phyloP scores from a whole-genome alignment of 768 basidiomycete genomes.

The Phanerochaete sordida region DNA sequence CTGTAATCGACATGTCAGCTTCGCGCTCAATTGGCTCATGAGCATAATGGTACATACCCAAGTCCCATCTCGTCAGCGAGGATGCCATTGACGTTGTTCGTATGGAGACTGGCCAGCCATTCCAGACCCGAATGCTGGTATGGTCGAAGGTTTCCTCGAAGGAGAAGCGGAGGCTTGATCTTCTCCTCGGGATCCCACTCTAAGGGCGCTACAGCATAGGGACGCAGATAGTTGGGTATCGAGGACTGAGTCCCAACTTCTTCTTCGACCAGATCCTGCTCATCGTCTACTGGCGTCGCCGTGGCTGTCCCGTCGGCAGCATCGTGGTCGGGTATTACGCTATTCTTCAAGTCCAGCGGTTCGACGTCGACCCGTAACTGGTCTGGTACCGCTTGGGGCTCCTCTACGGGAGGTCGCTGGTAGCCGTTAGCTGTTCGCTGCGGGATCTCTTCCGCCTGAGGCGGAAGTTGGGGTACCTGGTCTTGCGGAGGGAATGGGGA shows the following conservation, averaged over 20 bases:
- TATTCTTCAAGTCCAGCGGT: background rate
- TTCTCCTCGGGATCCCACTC: slow-evolving; percentile 59
- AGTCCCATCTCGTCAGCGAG: slow-evolving; percentile 94
- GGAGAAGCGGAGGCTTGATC: slow-evolving; percentile 64
- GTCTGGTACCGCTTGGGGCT: too few species aligned
- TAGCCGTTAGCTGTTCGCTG: background rate
- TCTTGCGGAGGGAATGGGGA: background rate
- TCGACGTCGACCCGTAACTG: too few species aligned
- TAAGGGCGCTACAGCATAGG: slow-evolving; percentile 69
- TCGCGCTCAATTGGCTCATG: background rate
- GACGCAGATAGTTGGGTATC: slow-evolving; percentile 48
- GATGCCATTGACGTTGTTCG: slow-evolving; percentile 78
- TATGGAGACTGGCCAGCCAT: slow-evolving; percentile 88
- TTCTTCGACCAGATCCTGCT: slow-evolving; percentile 12
- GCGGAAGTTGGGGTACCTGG: background rate
- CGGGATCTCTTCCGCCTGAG: background rate
- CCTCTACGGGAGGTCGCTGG: too few species aligned
- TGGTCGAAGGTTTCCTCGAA: slow-evolving; percentile 85
- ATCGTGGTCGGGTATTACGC: background rate
- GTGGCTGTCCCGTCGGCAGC: background rate
- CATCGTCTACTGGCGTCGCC: background rate
- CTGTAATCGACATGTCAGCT: slow-evolving; percentile 36
- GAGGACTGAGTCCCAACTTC: slow-evolving; percentile 38
- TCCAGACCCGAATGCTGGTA: slow-evolving; percentile 94
- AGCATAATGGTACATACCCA: slow-evolving; percentile 52